Percentiles rank a stretch among this genome's conserved stretches.
These are phyloP conservation scores for Penicillium sp. DNA, from an alignment of 2,329 filamentous ascomycete species.

Conservation along the genomic window DNA sequence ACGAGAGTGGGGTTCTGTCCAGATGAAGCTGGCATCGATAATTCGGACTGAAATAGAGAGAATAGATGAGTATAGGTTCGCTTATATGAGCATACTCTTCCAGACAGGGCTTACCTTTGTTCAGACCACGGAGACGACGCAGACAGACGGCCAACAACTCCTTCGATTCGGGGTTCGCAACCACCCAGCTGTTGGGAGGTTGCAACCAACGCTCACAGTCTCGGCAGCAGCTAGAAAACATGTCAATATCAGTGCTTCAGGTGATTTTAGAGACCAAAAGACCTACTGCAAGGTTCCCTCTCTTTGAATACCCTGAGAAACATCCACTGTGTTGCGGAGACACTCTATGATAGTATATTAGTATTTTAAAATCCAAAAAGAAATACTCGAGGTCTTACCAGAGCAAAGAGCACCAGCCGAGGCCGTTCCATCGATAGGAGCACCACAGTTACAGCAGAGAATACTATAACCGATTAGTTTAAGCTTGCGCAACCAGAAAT, in stretches of 20 bases:
- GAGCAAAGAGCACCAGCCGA: slow-evolving; percentile 88
- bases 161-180: slow-evolving; percentile 83
- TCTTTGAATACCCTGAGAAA: slow-evolving; percentile 86
- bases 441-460: slow-evolving; percentile 97
- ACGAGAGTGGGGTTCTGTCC: slow-evolving; percentile 96
- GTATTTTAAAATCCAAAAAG: not conserved
- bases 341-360: slow-evolving; percentile 65
- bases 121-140: slow-evolving; percentile 81
- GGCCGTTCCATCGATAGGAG: slow-evolving; percentile 89
- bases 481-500: slow-evolving; percentile 26
- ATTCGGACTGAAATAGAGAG: slow-evolving; percentile 67
- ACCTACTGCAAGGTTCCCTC: slow-evolving; percentile 76
- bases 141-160: slow-evolving; percentile 92
- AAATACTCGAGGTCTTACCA: not conserved
- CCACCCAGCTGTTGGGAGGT: slow-evolving; percentile 84
- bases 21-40: slow-evolving; percentile 94
- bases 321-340: slow-evolving; percentile 91
- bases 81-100: not conserved
- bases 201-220: slow-evolving; percentile 95
- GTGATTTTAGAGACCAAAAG: not conserved
- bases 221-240: slow-evolving; percentile 62
- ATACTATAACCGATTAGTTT: slow-evolving; percentile 62
- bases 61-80: not conserved
- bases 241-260: not conserved
- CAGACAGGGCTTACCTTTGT: slow-evolving; percentile 58